Conservation (phyloP, 441 rosid genomes). For the Theobroma grandiflorum region DNA sequence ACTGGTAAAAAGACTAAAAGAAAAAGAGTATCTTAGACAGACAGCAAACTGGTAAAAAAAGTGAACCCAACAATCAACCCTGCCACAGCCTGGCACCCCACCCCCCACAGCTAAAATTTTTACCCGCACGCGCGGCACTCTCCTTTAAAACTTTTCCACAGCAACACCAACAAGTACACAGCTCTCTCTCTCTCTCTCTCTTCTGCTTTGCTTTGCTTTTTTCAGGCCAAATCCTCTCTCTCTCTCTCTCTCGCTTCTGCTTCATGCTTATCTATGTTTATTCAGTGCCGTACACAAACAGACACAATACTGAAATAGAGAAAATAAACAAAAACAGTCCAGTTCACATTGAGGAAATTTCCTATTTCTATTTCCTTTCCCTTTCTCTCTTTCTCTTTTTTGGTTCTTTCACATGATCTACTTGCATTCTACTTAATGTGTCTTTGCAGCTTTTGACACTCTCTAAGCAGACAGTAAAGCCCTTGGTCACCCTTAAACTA, state of each 20-base stretch:
- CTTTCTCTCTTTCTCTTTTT: neutral
- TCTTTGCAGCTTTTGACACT: slow-evolving; percentile 73
- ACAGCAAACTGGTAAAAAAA: slow-evolving; percentile 14
- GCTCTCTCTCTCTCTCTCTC: neutral
- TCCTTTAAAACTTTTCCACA: slow-evolving; percentile 34
- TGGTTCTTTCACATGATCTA: slow-evolving; percentile 49
- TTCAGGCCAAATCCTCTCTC: slow-evolving; percentile 21
- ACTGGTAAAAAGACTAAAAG: neutral
- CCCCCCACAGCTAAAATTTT: slow-evolving; percentile 18
- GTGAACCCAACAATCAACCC: slow-evolving; percentile 13
- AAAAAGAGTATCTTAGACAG: slow-evolving; percentile 6
- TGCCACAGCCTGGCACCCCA: slow-evolving; percentile 26
- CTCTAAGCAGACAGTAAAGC: slow-evolving; percentile 57
- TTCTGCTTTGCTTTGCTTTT: slow-evolving; percentile 11
- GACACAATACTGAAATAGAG: neutral
- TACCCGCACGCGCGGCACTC: slow-evolving; percentile 60
- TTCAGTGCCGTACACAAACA: slow-evolving; percentile 26
- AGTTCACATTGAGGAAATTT: neutral
- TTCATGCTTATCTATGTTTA: neutral
- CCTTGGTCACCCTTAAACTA: slow-evolving; percentile 32
- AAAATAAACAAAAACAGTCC: neutral
- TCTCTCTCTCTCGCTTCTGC: slow-evolving; percentile 9
- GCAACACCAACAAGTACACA: slow-evolving; percentile 19
- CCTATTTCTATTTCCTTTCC: neutral
- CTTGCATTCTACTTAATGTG: slow-evolving; percentile 35